Conservation (phyloP, 2,329 filamentous ascomycete genomes). For the Beauveria varroae region DNA sequence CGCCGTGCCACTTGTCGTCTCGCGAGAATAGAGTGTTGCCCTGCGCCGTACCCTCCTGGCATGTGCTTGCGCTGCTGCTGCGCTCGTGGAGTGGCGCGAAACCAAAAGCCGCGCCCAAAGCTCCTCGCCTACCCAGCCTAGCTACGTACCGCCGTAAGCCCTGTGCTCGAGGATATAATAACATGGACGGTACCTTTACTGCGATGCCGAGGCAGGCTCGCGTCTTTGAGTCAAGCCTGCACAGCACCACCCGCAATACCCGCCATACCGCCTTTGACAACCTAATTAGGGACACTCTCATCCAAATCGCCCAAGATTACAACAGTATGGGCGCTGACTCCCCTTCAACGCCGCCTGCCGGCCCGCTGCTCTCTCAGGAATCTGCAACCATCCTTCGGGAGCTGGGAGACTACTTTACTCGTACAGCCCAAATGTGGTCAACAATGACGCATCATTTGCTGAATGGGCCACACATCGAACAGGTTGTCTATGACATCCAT, state of each 20-base stretch:
- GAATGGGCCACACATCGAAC: conserved; percentile 25
- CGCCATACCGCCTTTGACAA: neutral
- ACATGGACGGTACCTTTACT: conserved; percentile 5
- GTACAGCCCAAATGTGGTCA: conserved; percentile 27
- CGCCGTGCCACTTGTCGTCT: neutral
- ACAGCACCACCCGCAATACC: neutral
- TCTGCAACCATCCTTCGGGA: conserved; percentile 24
- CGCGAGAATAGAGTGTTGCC: neutral
- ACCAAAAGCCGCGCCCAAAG: neutral
- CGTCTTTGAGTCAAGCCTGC: conserved; percentile 9
- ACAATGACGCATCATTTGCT: conserved; percentile 27
- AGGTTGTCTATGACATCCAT: conserved; percentile 21
- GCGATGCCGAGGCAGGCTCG: conserved; percentile 2
- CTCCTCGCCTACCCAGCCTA: neutral
- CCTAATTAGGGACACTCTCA: conserved; percentile 5
- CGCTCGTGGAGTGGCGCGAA: conserved; percentile 1
- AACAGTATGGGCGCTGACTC: conserved; percentile 3
- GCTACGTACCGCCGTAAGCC: neutral
- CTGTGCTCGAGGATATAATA: conserved; percentile 2
- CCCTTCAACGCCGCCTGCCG: conserved; percentile 12
- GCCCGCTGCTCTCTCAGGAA: conserved; percentile 9
- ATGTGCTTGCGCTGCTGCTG: neutral
- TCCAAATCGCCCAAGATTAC: neutral
- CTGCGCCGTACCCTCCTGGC: neutral
- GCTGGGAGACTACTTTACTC: conserved; percentile 29